Base-by-base conservation (phyloP, 2,329 filamentous ascomycete genomes). In the Paecilomyces niveus region DNA sequence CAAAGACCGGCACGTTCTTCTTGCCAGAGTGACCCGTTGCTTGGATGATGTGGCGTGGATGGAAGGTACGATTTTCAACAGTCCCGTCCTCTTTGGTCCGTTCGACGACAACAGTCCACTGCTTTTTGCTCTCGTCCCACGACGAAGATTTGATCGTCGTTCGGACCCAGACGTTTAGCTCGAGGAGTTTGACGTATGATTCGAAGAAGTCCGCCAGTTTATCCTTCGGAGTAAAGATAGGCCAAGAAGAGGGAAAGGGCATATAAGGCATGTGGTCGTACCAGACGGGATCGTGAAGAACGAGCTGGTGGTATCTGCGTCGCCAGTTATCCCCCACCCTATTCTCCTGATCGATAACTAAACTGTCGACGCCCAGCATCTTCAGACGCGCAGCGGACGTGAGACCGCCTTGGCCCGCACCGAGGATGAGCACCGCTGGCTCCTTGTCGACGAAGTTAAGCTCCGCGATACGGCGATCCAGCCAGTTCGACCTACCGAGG, bases 151-250 rank as follows among this genome's bases (percentile, higher is more conserved):
- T 70, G 0, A 89, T 63, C 1, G 74, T 78, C 0, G 84, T 84
- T 10, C 71, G 73, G 0, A 78, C 83, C 87, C 86, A 89, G 26
- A 88, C 80, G 61, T 89, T 87, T 49, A 90, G 78, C 64, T 90
- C 87, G n/a, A 89, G 76, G 0, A 84, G 71, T 4, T 76, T 80
- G 0, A 81, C 86, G 62, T 90, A 89, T 0, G 81, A 75, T 62
- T 89, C 86, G 60, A 89, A 85, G 73, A 84, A 90, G 51, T 88
- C 84, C 1, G 79, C 87, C 0, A 89, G 75, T 66, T 89, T 89
- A 69, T 89, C 86, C 67, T 89, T 89, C 4, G 86, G 85, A 0
- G 86, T 88, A 69, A 88, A 90, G 15, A 87, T 75, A 3, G 87
- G 87, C 87, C 87, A 90, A 56, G 80, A 80, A 0, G 79, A 67